Conservation (phyloP, 768 basidiomycete species). For the Symmetrospora coprosmae region DNA sequence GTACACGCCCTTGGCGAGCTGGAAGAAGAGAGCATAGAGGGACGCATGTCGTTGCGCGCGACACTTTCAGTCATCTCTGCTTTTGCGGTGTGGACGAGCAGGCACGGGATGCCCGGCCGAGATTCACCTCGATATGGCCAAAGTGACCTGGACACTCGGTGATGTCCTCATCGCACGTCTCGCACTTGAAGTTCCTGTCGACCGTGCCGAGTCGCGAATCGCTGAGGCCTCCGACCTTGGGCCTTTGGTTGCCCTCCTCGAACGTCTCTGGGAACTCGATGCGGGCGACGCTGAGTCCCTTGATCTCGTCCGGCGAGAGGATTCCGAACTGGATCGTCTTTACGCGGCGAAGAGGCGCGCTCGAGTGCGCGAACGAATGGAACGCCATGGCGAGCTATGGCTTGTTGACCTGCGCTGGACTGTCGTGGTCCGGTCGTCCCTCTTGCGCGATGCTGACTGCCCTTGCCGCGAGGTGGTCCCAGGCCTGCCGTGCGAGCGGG, state of each 20-base stretch:
- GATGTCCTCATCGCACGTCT: slow-evolving; percentile 99
- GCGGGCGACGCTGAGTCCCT: slow-evolving; percentile 96
- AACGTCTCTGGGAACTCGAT: slow-evolving; percentile 97
- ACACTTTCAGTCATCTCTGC: background rate
- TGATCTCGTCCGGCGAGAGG: slow-evolving; percentile 97
- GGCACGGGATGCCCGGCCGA: slow-evolving; percentile 38
- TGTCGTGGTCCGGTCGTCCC: background rate
- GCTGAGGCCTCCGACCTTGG: slow-evolving; percentile 87
- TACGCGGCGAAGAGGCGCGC: slow-evolving; percentile 79
- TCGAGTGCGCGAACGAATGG: slow-evolving; percentile 50
- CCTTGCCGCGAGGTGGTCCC: too few species aligned
- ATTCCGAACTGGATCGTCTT: slow-evolving; percentile 41
- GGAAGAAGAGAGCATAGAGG: background rate
- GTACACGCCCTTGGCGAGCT: slow-evolving; percentile 6
- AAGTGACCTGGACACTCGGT: slow-evolving; percentile 98
- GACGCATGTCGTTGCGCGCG: background rate
- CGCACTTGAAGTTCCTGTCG: slow-evolving; percentile 95
- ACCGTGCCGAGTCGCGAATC: slow-evolving; percentile 97
- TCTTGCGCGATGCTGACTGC: too few species aligned
- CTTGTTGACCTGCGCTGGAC: background rate
- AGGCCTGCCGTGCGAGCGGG: too few species aligned
- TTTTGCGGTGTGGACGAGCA: background rate
- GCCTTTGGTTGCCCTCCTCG: slow-evolving; percentile 75
- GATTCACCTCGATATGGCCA: slow-evolving; percentile 90
- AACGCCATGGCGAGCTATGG: slow-evolving; percentile 10